Conservation (phyloP, 2,329 filamentous ascomycete genomes). For the Paraphoma chrysanthemicola region DNA sequence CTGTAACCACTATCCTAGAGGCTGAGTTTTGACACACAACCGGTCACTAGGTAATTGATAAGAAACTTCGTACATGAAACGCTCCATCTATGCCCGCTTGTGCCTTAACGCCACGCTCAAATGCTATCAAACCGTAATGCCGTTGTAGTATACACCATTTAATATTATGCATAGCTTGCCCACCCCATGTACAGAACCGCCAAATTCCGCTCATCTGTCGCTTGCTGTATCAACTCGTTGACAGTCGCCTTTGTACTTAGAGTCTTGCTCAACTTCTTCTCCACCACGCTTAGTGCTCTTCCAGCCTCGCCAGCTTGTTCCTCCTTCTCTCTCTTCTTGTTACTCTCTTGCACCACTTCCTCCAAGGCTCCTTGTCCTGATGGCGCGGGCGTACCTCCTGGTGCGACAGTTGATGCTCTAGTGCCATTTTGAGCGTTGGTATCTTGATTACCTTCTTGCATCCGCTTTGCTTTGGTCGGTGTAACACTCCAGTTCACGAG, state of each 20-base stretch:
- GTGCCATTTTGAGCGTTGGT: conserved; percentile 52
- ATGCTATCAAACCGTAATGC: background rate
- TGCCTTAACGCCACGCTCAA: background rate
- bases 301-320: conserved; percentile 81
- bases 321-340: conserved; percentile 54
- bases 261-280: conserved; percentile 94
- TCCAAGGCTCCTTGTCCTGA: conserved; percentile 24
- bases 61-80: background rate
- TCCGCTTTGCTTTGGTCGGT: conserved; percentile 68
- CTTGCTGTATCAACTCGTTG: conserved; percentile 95
- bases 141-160: background rate
- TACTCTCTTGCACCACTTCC: conserved; percentile 37
- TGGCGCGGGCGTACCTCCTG: conserved; percentile 39
- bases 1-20: no score
- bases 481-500: conserved; percentile 95
- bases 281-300: conserved; percentile 87
- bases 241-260: conserved; percentile 94
- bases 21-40: no score
- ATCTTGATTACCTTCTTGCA: conserved; percentile 68
- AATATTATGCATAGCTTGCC: conserved; percentile 43
- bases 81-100: background rate
- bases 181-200: conserved; percentile 73
- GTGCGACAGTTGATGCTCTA: conserved; percentile 38
- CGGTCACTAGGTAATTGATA: no score
- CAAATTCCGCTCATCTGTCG: conserved; percentile 89